Evolutionary conservation across 2,329 filamentous ascomycete genomes (phyloP).

Genomic region (Xylariales sp.): DNA sequence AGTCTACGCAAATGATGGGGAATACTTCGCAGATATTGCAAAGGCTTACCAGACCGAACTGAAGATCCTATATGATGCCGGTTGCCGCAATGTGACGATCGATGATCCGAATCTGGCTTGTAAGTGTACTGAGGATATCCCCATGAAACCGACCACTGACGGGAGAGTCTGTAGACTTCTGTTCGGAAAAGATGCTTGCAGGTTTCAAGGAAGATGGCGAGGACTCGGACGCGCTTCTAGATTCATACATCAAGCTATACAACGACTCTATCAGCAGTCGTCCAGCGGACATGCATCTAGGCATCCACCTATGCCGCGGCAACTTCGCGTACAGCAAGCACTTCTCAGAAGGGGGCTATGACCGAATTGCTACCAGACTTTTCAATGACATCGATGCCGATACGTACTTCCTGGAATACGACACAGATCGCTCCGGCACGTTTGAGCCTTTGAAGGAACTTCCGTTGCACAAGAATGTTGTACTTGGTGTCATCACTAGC

Average conservation of each 20-base stretch:
- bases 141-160: neutral
- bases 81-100: constrained; percentile 60
- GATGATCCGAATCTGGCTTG: constrained; percentile 64
- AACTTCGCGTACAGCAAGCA: constrained; percentile 64
- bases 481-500: constrained; percentile 59
- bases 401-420: constrained; percentile 67
- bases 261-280: constrained; percentile 64
- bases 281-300: constrained; percentile 67
- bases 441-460: constrained; percentile 61
- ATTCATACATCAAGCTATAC: constrained; percentile 73
- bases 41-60: constrained; percentile 55
- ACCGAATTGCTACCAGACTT: constrained; percentile 61
- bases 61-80: constrained; percentile 56
- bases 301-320: constrained; percentile 69
- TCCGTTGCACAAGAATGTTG: constrained; percentile 57
- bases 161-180: constrained; percentile 54
- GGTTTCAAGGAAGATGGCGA: constrained; percentile 67
- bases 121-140: constrained; percentile 32
- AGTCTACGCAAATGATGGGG: constrained; percentile 52
- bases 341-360: constrained; percentile 64
- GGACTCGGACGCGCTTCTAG: constrained; percentile 65
- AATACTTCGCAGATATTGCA: constrained; percentile 62
- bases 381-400: constrained; percentile 59
- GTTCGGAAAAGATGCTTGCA: constrained; percentile 65
- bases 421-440: constrained; percentile 58